Percentiles rank a stretch among this genome's conserved stretches.
Conservation (phyloP, 2,329 filamentous ascomycete genomes). For the Bipolaris bicolor region DNA sequence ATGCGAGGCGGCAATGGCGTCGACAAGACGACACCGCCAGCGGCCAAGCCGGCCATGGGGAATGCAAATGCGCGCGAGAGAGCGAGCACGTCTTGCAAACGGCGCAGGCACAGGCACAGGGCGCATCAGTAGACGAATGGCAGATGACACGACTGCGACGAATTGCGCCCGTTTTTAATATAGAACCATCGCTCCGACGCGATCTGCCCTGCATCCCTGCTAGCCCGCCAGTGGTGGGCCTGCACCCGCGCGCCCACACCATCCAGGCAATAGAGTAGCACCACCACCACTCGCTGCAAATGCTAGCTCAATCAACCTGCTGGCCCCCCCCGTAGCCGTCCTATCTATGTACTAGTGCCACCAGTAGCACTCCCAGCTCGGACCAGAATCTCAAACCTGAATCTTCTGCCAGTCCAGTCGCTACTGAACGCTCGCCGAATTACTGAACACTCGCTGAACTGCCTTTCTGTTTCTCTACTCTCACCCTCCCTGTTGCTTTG, state of each 20-base stretch:
- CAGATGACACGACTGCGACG: conserved; percentile 10
- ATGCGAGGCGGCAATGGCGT: conserved; percentile 8
- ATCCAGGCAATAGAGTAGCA: conserved; percentile 18
- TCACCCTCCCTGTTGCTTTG: conserved; percentile 17
- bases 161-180: conserved; percentile 25
- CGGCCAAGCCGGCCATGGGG: no score
- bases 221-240: conserved; percentile 24
- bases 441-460: no score
- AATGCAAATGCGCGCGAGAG: no score
- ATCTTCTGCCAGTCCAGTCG: conserved; percentile 28
- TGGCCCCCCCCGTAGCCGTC: no score
- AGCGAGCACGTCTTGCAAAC: no score
- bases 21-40: not conserved
- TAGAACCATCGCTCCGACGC: conserved; percentile 31
- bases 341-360: not conserved
- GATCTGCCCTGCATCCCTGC: conserved; percentile 34
- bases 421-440: conserved; percentile 13
- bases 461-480: conserved; percentile 1
- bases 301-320: not conserved
- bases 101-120: not conserved
- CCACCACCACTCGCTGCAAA: not conserved
- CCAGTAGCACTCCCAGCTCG: conserved; percentile 19
- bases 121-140: conserved; percentile 14
- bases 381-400: conserved; percentile 19
- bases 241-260: conserved; percentile 26